Conservation (phyloP, 1,139 yeast species). For the Geotrichum carabidarum region DNA sequence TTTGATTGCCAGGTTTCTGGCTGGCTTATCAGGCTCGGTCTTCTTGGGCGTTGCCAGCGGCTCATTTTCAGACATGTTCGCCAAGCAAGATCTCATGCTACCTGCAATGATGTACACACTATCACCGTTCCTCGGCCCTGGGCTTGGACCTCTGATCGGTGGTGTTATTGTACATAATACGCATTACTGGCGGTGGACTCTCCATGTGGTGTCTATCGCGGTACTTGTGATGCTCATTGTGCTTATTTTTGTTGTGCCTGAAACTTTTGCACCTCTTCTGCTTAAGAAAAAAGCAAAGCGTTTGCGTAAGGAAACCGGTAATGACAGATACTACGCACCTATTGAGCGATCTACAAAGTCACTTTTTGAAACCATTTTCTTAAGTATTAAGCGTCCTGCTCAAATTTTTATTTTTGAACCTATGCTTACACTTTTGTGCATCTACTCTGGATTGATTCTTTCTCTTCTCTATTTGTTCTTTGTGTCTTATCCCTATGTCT, state of each 20-base stretch:
- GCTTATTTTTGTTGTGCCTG: constrained; percentile 52
- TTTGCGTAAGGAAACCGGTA: constrained; percentile 57
- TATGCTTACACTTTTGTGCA: constrained; percentile 56
- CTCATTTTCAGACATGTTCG: constrained; percentile 60
- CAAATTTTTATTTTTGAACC: constrained; percentile 52
- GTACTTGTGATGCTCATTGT: constrained; percentile 53
- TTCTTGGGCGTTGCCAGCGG: constrained; percentile 78
- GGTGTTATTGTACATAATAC: constrained; percentile 56
- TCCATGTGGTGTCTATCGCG: constrained; percentile 62
- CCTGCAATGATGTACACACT: constrained; percentile 70
- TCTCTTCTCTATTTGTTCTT: constrained; percentile 60
- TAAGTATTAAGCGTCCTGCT: constrained; percentile 51
- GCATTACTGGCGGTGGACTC: constrained; percentile 52
- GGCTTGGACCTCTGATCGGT: constrained; percentile 63
- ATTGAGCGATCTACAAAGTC: constrained; percentile 39
- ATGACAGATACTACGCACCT: constrained; percentile 47
- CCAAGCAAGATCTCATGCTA: constrained; percentile 53
- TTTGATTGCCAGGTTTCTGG: constrained; percentile 59
- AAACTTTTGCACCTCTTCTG: constrained; percentile 65
- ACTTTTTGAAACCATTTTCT: constrained; percentile 36
- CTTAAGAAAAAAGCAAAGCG: constrained; percentile 54
- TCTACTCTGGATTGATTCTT: constrained; percentile 56
- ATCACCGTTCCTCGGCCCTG: constrained; percentile 72
- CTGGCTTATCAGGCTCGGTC: constrained; percentile 66
- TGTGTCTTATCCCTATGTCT: constrained; percentile 57